A percentile compares a stretch with the other conserved stretches of the same genome.
These are phyloP conservation scores for Prunus salicina DNA, from an alignment of 306 rosid species.

Conservation along the genomic window DNA sequence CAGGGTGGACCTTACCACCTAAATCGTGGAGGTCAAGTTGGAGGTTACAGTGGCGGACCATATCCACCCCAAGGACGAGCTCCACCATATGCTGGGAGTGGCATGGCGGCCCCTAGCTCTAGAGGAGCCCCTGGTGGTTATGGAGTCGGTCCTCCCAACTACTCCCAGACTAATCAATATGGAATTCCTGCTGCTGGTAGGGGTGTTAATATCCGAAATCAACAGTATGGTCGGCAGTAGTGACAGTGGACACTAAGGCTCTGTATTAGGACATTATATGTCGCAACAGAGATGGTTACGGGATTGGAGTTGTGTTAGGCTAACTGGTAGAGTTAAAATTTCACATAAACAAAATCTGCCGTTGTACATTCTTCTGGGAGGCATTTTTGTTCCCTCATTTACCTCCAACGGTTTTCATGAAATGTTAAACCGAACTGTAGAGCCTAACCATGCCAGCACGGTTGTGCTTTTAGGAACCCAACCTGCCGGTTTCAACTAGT, in stretches of 20 bases:
- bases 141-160: constrained; percentile 53
- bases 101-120: constrained; percentile 58
- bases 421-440: neutral
- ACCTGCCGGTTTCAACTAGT: neutral
- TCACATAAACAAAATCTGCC: neutral
- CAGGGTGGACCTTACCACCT: constrained; percentile 44
- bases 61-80: constrained; percentile 72
- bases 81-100: constrained; percentile 53
- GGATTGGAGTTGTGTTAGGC: neutral
- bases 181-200: constrained; percentile 51
- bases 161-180: constrained; percentile 50
- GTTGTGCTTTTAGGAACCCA: neutral
- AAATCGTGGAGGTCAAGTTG: constrained; percentile 47
- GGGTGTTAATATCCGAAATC: constrained; percentile 51
- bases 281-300: neutral
- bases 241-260: neutral
- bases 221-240: constrained; percentile 58
- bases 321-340: neutral
- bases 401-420: neutral
- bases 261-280: neutral
- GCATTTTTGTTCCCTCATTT: neutral
- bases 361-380: constrained; percentile 1
- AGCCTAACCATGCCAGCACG: neutral
- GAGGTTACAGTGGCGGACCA: constrained; percentile 47
- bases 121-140: constrained; percentile 52